Percentiles rank a stretch among this genome's conserved stretches.
phyloP scores from a whole-genome alignment of 352 stramenopile genomes.

The Phytophthora multivora region DNA sequence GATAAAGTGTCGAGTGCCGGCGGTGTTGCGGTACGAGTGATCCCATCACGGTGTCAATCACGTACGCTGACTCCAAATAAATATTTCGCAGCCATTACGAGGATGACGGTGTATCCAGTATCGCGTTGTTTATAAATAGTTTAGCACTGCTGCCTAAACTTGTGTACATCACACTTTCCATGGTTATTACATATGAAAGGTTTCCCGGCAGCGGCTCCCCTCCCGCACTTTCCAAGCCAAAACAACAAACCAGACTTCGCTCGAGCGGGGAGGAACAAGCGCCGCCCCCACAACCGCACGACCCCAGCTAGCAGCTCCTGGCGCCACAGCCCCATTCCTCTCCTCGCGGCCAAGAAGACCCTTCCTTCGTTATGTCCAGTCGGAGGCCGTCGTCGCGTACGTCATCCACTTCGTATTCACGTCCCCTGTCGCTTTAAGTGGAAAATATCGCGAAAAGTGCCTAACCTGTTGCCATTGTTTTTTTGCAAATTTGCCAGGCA shows the following conservation, averaged over 20 bases:
- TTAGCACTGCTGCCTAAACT: not conserved
- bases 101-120: conserved; percentile 1
- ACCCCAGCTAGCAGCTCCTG: conserved; percentile 13
- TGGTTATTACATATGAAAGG: conserved; percentile 1
- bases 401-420: conserved; percentile 1
- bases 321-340: conserved; percentile 11
- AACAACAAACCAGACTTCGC: conserved; percentile 9
- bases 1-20: conserved; percentile 1
- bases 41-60: conserved; percentile 20
- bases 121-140: not conserved
- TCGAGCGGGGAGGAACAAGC: conserved; percentile 4
- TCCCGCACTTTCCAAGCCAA: conserved; percentile 19
- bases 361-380: conserved; percentile 26
- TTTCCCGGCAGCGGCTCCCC: conserved; percentile 8
- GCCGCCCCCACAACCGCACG: conserved; percentile 24
- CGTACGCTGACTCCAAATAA: not conserved
- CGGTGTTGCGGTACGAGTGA: conserved; percentile 14
- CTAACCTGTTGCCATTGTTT: not conserved
- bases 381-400: conserved; percentile 33
- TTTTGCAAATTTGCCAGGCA: conserved; percentile 9
- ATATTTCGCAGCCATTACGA: conserved; percentile 18
- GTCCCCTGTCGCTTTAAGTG: conserved; percentile 11
- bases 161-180: not conserved
- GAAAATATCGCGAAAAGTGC: conserved; percentile 1
- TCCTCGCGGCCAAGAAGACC: not conserved